Base-by-base conservation (phyloP, 495 filamentous ascomycete species). In the Aspergillus wentii region DNA sequence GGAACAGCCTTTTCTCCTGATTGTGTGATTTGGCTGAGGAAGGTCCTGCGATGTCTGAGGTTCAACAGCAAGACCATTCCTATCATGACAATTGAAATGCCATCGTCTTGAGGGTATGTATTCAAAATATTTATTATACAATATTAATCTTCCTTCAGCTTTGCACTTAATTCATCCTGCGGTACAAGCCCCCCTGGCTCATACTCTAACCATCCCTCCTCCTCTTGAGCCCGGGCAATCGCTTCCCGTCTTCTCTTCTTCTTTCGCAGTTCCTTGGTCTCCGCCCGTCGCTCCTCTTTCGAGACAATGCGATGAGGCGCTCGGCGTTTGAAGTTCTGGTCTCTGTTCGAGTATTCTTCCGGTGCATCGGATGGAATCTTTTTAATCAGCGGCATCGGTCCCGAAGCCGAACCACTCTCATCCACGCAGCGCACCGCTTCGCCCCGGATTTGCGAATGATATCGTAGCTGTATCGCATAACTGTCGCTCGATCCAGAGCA, bases 401-500 rank as follows among this genome's bases (percentile, higher is more conserved):
- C 38, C 17, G 8, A 13, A 9, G 30, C 15, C 11, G 16, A 20
- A 17, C 15, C 34, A n/a, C 30, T 14, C 11, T 48, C 44, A 15
- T 48, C 47, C 11, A 38, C 38, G 11, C 41, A 38, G 11, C 22
- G 41, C 8, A 36, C 30, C 21, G 41, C 26, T 1, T 43, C 48
- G 14, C 46, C 48, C 21, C 40, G 26, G 25, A 58, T 46, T 6
- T 31, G 40, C 14, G 57, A 57, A 28, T 69, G 59, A 37, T 51
- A 48, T 32, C 45, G 53, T 28, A 69, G 20, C 30, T 46, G 51
- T 22, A 54, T 27, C 8, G 64, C 61, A 44, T 44, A 62, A 23
- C 57, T 43, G 37, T 62, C 51, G 29, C 44, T 42, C 5, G 59
- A 60, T 20, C 34, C 22, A 1, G 44, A 9, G 33, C 61, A 64